Evolutionary conservation across 345 rosid genomes (phyloP), one percentile per base, ranked within the genome.

Genomic region (Angophora floribunda): DNA sequence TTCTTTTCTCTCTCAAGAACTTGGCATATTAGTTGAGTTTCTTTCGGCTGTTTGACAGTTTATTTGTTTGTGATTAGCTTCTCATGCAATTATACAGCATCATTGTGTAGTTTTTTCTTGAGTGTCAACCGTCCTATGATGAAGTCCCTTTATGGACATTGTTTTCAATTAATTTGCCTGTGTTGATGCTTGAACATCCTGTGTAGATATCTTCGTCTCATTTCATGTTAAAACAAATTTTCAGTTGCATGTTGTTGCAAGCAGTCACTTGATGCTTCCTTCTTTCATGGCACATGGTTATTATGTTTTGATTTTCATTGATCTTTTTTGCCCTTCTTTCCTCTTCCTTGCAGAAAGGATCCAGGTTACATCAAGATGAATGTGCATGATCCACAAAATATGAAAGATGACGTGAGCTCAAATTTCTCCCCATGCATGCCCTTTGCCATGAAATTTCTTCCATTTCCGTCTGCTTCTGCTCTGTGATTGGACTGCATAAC

Each of bases 281-380:
- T 85, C 44, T 52, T 75, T 52, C 51, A 32, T 85, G 65, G 55
- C 61, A 51, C 47, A 7, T 30, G 86, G 49, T 85, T 85, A 22
- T 30, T 85, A 9, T 85, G 65, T 55, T 85, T 51, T 52, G 59
- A 15, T 28, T 85, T 52, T 14, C 44, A 85, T 32, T 63, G 63
- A 44, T 50, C 36, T 28, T 51, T 86, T 80, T 78, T 21, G 78
- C 65, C 4, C 47, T 87, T 49, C 59, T 53, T 26, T 85, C 59
- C 87, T 89, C 17, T 85, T 89, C 85, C 90, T 65, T 90, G 92
- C 98, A 98, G 99, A 88, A 98, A 95, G 93, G 98, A 98, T 93
- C 99, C 99, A 24, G 99, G 99, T 89, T 98, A 90, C 92, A 95
- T 98, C 92, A 94, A 92, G 93, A 94, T 93, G 96, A 97, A 93